Base-by-base conservation (phyloP, 495 filamentous ascomycete species). In the Penicillium silybi region DNA sequence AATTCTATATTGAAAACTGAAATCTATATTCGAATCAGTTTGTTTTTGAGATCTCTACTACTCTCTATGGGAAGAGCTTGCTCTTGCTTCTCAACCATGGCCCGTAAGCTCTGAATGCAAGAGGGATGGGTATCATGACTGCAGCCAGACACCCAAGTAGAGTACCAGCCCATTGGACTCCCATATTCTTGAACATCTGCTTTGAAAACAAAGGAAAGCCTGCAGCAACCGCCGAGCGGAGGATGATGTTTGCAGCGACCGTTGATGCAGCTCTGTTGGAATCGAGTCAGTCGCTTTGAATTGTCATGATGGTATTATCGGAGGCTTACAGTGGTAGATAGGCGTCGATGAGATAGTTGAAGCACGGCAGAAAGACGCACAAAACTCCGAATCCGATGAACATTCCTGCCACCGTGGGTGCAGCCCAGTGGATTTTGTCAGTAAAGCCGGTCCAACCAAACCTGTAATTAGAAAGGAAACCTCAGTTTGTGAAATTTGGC, bases 201-300 rank as follows among this genome's bases (percentile, higher is more conserved):
- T 72, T 80, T 0, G 84, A 77, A 64, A 96, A 96, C 3, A 96
- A 76, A 10, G 91, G 91, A 69, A 95, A 95, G 0, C 78, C 83
- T 7, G 87, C 86, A 19, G 86, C 90, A 40, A 82, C 82, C 0
- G 89, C 69, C 5, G 86, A 91, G 2, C 91, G 87, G 8, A 93
- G 74, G 65, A 96, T 90, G 0, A 91, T 93, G 66, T 96, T 95
- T 19, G 85, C 90, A 7, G 91, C 90, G 41, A 95, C 90, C 22
- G 89, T 88, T 6, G 89, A 92, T 32, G 90, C 90, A 11, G 90
- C 90, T 48, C 79, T 83, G 48, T 40, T 27, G 7, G 34, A 13
- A 2, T 3, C 15, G 16, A 27, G 15, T 23, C 9, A 26, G 32
- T 39, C 4, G 25, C 2, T n/a, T 46, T 17, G 8, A 25, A 45